These are phyloP conservation scores for Wickerhamomyces sp. DNA, from an alignment of 1,139 yeast species.

Conservation along the genomic window DNA sequence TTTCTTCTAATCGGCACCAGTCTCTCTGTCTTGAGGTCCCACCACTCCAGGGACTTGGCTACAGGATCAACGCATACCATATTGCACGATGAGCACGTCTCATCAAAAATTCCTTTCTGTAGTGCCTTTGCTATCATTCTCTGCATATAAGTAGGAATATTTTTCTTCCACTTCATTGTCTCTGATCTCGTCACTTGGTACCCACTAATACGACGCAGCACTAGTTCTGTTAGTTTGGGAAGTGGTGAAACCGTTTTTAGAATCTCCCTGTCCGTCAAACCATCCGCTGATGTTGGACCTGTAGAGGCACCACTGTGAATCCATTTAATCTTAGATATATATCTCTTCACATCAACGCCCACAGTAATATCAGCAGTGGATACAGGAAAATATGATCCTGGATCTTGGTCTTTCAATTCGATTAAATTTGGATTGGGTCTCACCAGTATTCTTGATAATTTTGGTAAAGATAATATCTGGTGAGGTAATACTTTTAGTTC, in stretches of 20 bases:
- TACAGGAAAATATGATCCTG: constrained; percentile 12
- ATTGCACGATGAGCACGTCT: constrained; percentile 47
- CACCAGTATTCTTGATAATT: constrained; percentile 42
- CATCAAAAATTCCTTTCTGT: constrained; percentile 41
- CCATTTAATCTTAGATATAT: constrained; percentile 22
- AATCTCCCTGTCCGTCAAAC: constrained; percentile 12
- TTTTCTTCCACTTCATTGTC: constrained; percentile 39
- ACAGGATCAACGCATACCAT: constrained; percentile 41
- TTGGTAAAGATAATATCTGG: constrained; percentile 43
- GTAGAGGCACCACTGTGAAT: constrained; percentile 9
- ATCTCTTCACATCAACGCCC: constrained; percentile 17
- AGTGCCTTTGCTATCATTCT: constrained; percentile 39
- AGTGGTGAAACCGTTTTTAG: constrained; percentile 16
- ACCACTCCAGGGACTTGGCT: constrained; percentile 58
- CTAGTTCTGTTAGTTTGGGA: constrained; percentile 40
- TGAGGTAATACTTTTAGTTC: constrained; percentile 48
- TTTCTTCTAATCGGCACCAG: constrained; percentile 40
- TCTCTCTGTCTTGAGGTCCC: constrained; percentile 44
- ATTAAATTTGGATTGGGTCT: constrained; percentile 41
- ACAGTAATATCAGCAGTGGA: constrained; percentile 7
- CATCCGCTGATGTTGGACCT: background rate
- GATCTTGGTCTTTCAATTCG: constrained; percentile 20
- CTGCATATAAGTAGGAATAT: constrained; percentile 34
- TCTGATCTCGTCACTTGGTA: constrained; percentile 44
- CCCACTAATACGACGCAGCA: constrained; percentile 39